Conservation (phyloP, 768 basidiomycete genomes). For the Pisolithus tinctorius region DNA sequence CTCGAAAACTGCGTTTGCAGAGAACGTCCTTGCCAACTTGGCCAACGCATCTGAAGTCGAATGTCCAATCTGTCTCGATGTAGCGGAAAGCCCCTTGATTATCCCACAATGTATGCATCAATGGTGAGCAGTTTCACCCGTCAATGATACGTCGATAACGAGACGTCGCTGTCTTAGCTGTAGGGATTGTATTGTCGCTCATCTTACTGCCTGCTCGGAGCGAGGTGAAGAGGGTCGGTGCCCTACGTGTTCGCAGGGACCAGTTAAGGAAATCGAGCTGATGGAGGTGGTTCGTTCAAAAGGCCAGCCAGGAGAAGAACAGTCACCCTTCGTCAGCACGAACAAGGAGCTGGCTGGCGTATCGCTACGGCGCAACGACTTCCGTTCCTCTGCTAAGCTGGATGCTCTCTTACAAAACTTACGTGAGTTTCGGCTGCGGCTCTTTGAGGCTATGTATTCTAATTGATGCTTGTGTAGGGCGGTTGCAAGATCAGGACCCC, state of each 20-base stretch:
- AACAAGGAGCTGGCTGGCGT: slow-evolving; percentile 30
- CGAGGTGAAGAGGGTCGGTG: slow-evolving; percentile 67
- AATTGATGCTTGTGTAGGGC: slow-evolving; percentile 31
- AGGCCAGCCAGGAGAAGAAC: slow-evolving; percentile 1
- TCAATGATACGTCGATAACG: background rate
- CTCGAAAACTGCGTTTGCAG: slow-evolving; percentile 43
- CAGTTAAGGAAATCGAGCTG: slow-evolving; percentile 56
- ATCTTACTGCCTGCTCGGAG: slow-evolving; percentile 62
- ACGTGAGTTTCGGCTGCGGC: slow-evolving; percentile 33
- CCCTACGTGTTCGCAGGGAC: slow-evolving; percentile 71
- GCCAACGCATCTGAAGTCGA: slow-evolving; percentile 47
- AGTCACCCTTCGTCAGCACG: slow-evolving; percentile 5
- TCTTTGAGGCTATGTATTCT: background rate
- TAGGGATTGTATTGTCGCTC: slow-evolving; percentile 82
- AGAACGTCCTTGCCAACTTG: slow-evolving; percentile 59
- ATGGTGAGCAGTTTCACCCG: slow-evolving; percentile 39
- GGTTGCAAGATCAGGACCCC: slow-evolving; percentile 64
- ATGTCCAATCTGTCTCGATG: slow-evolving; percentile 79
- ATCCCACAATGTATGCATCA: slow-evolving; percentile 73
- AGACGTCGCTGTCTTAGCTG: slow-evolving; percentile 44
- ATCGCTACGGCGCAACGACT: slow-evolving; percentile 70
- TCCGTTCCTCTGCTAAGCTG: slow-evolving; percentile 87
- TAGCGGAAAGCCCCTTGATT: slow-evolving; percentile 62
- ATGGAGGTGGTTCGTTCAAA: slow-evolving; percentile 51
- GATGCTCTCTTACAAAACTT: slow-evolving; percentile 74